phyloP scores from a whole-genome alignment of 805 yeast species.

The Dipodascus albidus region DNA sequence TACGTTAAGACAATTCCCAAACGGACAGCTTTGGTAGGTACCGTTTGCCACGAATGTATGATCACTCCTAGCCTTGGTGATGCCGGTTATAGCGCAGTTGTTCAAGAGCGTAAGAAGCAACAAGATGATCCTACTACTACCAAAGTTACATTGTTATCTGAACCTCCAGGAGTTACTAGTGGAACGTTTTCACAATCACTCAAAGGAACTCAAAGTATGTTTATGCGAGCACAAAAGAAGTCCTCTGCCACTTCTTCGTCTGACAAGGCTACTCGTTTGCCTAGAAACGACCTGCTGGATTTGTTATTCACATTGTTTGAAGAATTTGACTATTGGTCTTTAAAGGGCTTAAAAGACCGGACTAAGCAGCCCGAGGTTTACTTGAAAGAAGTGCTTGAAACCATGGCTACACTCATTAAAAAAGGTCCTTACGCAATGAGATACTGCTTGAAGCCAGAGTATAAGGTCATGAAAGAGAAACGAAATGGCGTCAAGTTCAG shows the following conservation, averaged over 20 bases:
- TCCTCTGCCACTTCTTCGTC: conserved; percentile 34
- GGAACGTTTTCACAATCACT: conserved; percentile 80
- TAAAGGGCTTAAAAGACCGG: conserved; percentile 87
- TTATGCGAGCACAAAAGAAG: conserved; percentile 35
- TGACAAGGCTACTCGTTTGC: conserved; percentile 90
- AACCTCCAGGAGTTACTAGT: conserved; percentile 78
- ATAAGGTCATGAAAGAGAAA: conserved; percentile 52
- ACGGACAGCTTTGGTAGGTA: conserved; percentile 76
- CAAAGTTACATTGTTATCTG: conserved; percentile 59
- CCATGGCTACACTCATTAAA: conserved; percentile 79
- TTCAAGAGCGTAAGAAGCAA: conserved; percentile 41
- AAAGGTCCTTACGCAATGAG: conserved; percentile 94
- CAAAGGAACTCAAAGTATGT: conserved; percentile 57
- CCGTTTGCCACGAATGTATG: conserved; percentile 85
- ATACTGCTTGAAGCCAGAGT: conserved; percentile 84
- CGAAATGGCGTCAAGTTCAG: conserved; percentile 7
- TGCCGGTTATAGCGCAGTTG: conserved; percentile 54
- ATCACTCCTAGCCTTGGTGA: conserved; percentile 70
- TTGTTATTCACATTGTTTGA: conserved; percentile 80
- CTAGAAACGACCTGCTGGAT: conserved; percentile 83
- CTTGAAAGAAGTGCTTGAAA: conserved; percentile 80
- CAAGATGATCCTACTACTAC: conserved; percentile 35
- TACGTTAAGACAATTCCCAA: conserved; percentile 81
- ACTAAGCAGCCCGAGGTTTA: conserved; percentile 90
- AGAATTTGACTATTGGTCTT: conserved; percentile 92